Evolutionary conservation across 2,329 filamentous ascomycete genomes (phyloP).

Genomic region (Colletotrichum gigasporum): DNA sequence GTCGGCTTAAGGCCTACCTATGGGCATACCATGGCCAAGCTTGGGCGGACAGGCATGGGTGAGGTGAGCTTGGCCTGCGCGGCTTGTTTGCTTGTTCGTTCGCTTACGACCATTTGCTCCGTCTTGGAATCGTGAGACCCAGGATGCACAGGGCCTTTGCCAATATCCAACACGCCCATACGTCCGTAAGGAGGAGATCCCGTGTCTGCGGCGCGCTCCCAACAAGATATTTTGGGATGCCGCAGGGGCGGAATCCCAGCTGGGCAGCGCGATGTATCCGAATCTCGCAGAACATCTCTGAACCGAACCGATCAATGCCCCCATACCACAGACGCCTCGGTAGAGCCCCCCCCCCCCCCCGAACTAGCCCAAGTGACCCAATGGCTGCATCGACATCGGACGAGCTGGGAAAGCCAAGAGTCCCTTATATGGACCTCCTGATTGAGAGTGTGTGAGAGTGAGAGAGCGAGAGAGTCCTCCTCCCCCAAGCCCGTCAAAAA

Average conservation of each 20-base stretch:
- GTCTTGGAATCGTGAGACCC: constrained; percentile 10
- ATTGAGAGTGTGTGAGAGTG: too few relatives aligned
- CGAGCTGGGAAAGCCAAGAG: constrained; percentile 18
- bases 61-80: not conserved
- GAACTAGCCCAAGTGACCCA: not conserved
- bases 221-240: not conserved
- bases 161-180: constrained; percentile 4
- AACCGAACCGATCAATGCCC: not conserved
- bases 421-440: not conserved
- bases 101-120: not conserved
- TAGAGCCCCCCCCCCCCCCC: too few relatives aligned
- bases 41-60: not conserved
- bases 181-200: constrained; percentile 14
- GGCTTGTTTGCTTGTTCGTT: not conserved
- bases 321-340: constrained; percentile 2
- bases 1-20: not conserved
- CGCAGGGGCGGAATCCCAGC: constrained; percentile 11
- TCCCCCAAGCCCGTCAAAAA: not conserved
- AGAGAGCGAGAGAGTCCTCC: not conserved
- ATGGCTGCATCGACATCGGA: constrained; percentile 14
- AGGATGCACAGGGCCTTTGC: not conserved
- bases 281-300: not conserved
- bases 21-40: not conserved
- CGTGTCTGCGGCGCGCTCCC: not conserved
- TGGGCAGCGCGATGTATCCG: not conserved